phyloP scores from a whole-genome alignment of 1,139 yeast species.

The Debaryomyces coudertii region DNA sequence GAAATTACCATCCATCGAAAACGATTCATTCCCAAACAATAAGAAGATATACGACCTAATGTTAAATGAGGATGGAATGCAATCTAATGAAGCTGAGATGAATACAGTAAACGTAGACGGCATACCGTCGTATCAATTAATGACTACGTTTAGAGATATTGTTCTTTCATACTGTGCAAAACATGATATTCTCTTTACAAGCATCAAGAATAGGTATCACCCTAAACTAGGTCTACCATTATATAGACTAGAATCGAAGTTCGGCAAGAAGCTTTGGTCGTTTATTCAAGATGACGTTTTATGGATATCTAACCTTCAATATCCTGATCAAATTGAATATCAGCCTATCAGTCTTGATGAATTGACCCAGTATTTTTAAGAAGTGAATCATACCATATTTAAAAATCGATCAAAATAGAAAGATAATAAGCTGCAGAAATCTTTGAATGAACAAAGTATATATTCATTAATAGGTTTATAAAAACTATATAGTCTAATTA shows the following conservation, averaged over 20 bases:
- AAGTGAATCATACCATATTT: neutral
- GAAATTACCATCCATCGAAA: conserved; percentile 23
- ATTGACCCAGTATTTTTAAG: conserved; percentile 16
- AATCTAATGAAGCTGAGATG: neutral
- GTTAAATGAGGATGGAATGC: neutral
- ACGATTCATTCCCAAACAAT: conserved; percentile 15
- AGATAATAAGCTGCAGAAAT: neutral
- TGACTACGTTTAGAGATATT: conserved; percentile 44
- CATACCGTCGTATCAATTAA: conserved; percentile 33
- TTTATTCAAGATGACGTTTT: conserved; percentile 40
- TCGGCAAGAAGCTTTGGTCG: conserved; percentile 19
- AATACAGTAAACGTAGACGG: conserved; percentile 25
- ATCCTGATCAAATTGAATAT: conserved; percentile 17
- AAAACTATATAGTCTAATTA: too few species aligned
- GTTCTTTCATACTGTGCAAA: conserved; percentile 34
- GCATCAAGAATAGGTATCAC: conserved; percentile 22
- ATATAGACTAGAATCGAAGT: conserved; percentile 18
- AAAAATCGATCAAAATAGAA: neutral
- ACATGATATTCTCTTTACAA: conserved; percentile 27
- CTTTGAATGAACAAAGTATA: too few species aligned
- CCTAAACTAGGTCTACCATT: conserved; percentile 29
- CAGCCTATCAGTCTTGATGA: conserved; percentile 28
- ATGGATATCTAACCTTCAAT: conserved; percentile 22
- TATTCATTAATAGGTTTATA: too few species aligned
- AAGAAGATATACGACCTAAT: conserved; percentile 12